Conservation (phyloP, 1,284 basidiomycete species). For the Heterobasidion annosum region DNA sequence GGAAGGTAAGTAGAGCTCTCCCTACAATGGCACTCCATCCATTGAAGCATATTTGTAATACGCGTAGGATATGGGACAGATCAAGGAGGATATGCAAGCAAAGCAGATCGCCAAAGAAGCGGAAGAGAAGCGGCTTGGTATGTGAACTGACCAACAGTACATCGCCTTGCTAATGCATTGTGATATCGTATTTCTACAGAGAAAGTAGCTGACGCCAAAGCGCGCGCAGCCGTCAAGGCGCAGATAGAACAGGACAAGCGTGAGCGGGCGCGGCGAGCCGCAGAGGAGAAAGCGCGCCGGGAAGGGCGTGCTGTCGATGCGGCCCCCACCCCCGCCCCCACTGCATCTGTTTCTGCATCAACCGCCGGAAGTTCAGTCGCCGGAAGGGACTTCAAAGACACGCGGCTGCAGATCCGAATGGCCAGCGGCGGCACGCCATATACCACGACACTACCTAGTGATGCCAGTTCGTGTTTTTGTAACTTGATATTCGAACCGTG, state of each 20-base stretch:
- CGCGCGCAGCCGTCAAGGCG: constrained; percentile 77
- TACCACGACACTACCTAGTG: constrained; percentile 73
- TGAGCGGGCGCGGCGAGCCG: constrained; percentile 79
- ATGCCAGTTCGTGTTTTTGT: constrained; percentile 50
- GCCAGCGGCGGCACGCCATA: constrained; percentile 73
- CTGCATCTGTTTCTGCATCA: constrained; percentile 17
- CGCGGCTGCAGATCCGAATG: constrained; percentile 78
- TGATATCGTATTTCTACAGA: constrained; percentile 34
- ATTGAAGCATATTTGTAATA: background rate
- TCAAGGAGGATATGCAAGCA: constrained; percentile 70
- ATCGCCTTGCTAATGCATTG: background rate
- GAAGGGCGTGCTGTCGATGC: constrained; percentile 50
- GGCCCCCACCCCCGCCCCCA: constrained; percentile 22
- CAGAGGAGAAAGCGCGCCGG: constrained; percentile 81
- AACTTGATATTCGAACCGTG: background rate
- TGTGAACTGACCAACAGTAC: constrained; percentile 2
- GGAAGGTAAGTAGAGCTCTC: constrained; percentile 43
- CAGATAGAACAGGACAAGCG: constrained; percentile 93
- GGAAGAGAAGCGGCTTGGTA: constrained; percentile 71
- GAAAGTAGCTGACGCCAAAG: constrained; percentile 80
- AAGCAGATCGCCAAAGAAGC: constrained; percentile 80
- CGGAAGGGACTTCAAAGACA: constrained; percentile 74
- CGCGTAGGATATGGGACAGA: constrained; percentile 54
- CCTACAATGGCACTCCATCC: background rate
- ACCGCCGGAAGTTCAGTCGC: constrained; percentile 24